Conservation (phyloP, 2,329 filamentous ascomycete species). For the Aspergillus persii region DNA sequence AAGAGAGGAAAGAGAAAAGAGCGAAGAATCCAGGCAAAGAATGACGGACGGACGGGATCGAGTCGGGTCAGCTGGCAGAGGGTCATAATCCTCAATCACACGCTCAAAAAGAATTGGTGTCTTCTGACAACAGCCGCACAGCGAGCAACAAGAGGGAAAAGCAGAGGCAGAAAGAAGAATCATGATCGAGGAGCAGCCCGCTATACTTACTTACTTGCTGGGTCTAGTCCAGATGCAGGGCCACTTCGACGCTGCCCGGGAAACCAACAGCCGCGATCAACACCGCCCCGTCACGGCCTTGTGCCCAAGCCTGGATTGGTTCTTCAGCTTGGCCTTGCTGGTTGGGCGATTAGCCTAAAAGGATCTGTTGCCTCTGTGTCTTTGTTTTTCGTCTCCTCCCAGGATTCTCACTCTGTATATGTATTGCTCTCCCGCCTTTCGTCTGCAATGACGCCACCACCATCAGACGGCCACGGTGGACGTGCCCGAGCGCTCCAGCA, state of each 20-base stretch:
- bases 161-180: background rate
- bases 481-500: background rate
- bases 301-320: background rate
- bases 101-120: background rate
- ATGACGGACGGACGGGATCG: background rate
- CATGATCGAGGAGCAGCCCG: background rate
- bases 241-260: constrained; percentile 10
- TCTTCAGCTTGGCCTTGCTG: background rate
- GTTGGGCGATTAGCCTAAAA: too few relatives aligned
- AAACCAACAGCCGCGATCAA: constrained; percentile 9
- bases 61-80: background rate
- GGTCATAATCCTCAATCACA: background rate
- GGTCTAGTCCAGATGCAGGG: background rate
- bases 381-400: background rate
- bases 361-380: too few relatives aligned
- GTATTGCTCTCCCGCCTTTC: background rate
- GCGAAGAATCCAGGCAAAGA: background rate
- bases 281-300: background rate
- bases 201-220: background rate
- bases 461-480: background rate
- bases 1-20: background rate
- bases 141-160: background rate
- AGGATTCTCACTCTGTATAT: background rate
- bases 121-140: background rate
- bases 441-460: background rate